Base-by-base conservation (phyloP, 1,139 yeast species). In the Blastobotrys arbuscula region DNA sequence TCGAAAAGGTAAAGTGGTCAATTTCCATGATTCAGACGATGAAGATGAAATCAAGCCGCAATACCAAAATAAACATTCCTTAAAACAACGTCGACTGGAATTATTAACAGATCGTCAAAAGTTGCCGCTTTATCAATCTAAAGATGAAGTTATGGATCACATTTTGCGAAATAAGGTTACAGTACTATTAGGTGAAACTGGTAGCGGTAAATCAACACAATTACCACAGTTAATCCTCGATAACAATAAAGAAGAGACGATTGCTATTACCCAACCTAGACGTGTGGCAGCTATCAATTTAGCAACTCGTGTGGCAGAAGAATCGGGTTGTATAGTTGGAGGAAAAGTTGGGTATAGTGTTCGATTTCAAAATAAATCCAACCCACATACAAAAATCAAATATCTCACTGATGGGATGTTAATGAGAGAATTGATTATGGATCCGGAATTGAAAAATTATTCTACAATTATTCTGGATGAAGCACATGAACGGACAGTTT, bases 381-480 rank as follows among this genome's bases (percentile, higher is more conserved):
- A 72, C 16, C 62, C 69, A 23, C 61, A 59, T 28, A 92, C 98
- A 0, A 78, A 78, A 56, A 70, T 92, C 55, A 88, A 89, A 61
- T 92, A 89, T 62, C 70, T 92, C 45, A 92, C 98, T 0, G 99
- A 92, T 71, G 98, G 98, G 79, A 92, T 92, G 98, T 76, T 92
- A 33, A 69, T 94, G 50, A 76, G 98, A 62, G 98, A 92, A 64
- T 69, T 90, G 56, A 86, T 92, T 92, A 67, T 85, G 53, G 90
- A 88, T 60, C 77, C 78, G 1, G 66, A 69, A 3, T 68, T 94
- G 46, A 67, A 74, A 7, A 78, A 78, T 53, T 92, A 92, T 64
- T 74, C 84, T 24, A 82, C 88, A 0, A 76, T 92, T n/a, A 75
- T 94, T 42, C 80, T 92, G 42, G 98, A 92, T 72, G 98, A 92